Evolutionary conservation across 331 rosid genomes (phyloP).

Genomic region (Arachis monticola): DNA sequence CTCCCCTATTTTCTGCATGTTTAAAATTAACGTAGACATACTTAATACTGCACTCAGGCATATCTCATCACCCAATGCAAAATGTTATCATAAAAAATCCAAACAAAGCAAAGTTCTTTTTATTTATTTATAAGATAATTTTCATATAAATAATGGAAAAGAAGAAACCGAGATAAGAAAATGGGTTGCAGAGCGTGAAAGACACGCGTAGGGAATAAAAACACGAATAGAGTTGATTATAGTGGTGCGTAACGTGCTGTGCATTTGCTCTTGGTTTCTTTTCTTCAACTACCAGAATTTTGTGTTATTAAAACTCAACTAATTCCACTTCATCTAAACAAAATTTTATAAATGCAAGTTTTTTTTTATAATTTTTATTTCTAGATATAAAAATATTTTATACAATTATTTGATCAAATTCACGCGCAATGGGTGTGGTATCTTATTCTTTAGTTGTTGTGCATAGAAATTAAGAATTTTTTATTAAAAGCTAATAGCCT

Average conservation of each 20-base stretch:
- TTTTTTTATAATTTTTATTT: too few species aligned
- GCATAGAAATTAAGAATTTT: too few species aligned
- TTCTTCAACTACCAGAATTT: too few species aligned
- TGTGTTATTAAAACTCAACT: too few species aligned
- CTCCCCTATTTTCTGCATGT: conserved; percentile 20
- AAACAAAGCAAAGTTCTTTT: neutral
- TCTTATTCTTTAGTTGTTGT: too few species aligned
- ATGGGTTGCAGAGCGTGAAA: conserved; percentile 43
- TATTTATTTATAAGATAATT: neutral
- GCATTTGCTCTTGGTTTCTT: neutral
- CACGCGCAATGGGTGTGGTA: too few species aligned
- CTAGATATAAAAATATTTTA: too few species aligned
- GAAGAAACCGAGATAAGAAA: conserved; percentile 25
- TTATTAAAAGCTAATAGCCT: too few species aligned
- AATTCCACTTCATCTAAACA: too few species aligned
- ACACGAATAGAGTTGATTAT: neutral
- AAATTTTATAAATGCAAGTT: too few species aligned
- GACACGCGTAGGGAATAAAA: conserved; percentile 38
- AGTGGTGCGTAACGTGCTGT: conserved; percentile 22
- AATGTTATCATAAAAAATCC: neutral
- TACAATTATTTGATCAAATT: too few species aligned
- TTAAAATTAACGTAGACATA: conserved; percentile 20
- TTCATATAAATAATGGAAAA: neutral
- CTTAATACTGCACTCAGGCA: neutral
- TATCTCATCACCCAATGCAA: conserved; percentile 25